A percentile compares a stretch with the other conserved stretches of the same genome.
phyloP scores from a whole-genome alignment of 331 rosid genomes.

The Acacia pycnantha region DNA sequence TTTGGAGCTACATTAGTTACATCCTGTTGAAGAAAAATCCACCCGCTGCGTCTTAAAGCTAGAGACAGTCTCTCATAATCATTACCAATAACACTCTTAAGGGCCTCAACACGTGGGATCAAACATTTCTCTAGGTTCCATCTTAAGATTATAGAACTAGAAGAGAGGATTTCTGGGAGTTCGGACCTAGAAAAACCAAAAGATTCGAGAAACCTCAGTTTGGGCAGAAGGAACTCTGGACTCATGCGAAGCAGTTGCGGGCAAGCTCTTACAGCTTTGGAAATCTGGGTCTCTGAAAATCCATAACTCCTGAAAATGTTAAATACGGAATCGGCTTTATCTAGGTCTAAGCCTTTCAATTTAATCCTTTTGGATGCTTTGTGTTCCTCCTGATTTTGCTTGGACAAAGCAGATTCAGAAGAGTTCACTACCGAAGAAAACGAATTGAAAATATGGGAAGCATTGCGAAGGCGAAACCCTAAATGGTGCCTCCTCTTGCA shows the following conservation, averaged over 20 bases:
- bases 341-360: neutral
- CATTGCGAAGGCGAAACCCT: neutral
- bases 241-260: neutral
- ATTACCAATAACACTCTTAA: neutral
- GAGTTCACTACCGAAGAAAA: neutral
- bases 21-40: neutral
- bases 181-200: neutral
- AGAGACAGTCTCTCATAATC: neutral
- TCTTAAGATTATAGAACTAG: fast-evolving
- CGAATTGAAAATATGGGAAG: neutral
- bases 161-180: neutral
- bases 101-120: neutral
- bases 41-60: neutral
- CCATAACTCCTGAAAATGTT: conserved; percentile 15
- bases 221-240: neutral
- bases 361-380: conserved; percentile 1
- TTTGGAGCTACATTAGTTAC: neutral
- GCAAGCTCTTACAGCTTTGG: neutral
- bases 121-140: neutral
- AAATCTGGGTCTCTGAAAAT: neutral
- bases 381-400: neutral
- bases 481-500: neutral
- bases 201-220: neutral
- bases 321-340: neutral
- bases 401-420: neutral